Percentiles rank a stretch among this genome's conserved stretches.
Conservation (phyloP, 345 rosid genomes). For the Eucalyptus polyanthemos region DNA sequence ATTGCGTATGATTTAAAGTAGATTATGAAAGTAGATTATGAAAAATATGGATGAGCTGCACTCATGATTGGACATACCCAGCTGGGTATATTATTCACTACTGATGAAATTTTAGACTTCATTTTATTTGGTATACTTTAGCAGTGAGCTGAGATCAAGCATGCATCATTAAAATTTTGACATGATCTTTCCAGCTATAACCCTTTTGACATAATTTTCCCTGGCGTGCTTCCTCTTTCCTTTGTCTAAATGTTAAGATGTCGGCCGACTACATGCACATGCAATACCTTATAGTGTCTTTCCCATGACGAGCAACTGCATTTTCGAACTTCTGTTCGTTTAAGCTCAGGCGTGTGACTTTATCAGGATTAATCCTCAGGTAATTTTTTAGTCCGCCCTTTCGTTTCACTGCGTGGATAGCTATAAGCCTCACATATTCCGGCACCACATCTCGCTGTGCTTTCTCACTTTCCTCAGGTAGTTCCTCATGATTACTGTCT, state of each 20-base stretch:
- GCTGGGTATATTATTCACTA: not conserved
- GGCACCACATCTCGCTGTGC: slow-evolving; percentile 15
- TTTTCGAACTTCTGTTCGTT: slow-evolving; percentile 64
- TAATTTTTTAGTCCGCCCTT: slow-evolving; percentile 37
- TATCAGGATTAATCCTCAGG: slow-evolving; percentile 28
- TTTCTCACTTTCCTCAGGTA: slow-evolving; percentile 22
- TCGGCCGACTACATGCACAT: not conserved
- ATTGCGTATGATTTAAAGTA: not conserved
- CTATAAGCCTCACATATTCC: slow-evolving; percentile 45
- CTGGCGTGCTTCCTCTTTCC: not conserved
- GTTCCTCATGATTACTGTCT: slow-evolving; percentile 8
- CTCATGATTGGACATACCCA: not conserved
- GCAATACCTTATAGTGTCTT: slow-evolving; percentile 34
- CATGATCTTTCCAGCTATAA: not conserved
- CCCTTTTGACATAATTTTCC: not conserved
- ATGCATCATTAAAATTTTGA: not conserved
- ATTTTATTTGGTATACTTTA: not conserved
- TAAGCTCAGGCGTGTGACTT: slow-evolving; percentile 56
- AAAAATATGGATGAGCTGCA: not conserved
- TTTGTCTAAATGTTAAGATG: not conserved
- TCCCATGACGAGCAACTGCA: slow-evolving; percentile 24
- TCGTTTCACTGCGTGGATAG: slow-evolving; percentile 64
- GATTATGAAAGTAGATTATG: not conserved
- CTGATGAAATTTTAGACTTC: not conserved
- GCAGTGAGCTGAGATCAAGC: not conserved